Base-by-base conservation (phyloP, 352 stramenopile species). In the Pythium chondricola region DNA sequence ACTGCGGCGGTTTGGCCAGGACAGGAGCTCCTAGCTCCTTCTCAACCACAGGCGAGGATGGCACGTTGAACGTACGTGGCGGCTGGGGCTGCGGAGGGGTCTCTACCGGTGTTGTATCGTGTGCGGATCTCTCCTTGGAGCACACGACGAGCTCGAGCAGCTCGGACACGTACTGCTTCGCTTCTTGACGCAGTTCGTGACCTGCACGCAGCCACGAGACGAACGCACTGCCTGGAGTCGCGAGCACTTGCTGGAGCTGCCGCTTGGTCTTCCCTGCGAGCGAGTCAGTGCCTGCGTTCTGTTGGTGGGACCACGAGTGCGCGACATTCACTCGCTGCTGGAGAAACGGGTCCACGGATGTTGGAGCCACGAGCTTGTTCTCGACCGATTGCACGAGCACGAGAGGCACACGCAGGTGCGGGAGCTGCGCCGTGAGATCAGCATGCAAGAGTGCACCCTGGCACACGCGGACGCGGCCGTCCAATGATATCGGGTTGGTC, bases 301-400 rank as follows among this genome's bases (percentile, higher is more conserved):
- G 79, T 44, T 88, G 76, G 39, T 91, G 79, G 7, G 79, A 91
- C 79, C 79, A 91, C 36, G 76, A 74, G 21, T 91, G 76, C 9
- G 84, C 62, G 4, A 85, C 65, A 3, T 64, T 83, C 2, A 65
- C 52, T 13, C 83, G 71, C n/a, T 83, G 75, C 51, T 95, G 81
- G 6, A 97, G 71, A 43, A 96, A 96, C 17, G 76, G 67, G 47
- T 97, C 90, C 3, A 96, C 86, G 25, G 91, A 97, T n/a, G 83
- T 70, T 2, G 90, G 74, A 4, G 76, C 82, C 30, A 97, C 74
- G 3, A 97, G 67, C 5, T 68, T 59, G 54, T 96, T 95, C 43
- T 97, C 88, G 3, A 93, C 82, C 3, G 83, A 95, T 53, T 97
- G 83, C 11, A 96, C 66, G 6, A 94, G 60, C 11, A 96, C 65